phyloP scores from a whole-genome alignment of 805 yeast genomes.

The Scheffersomyces coipomensis region DNA sequence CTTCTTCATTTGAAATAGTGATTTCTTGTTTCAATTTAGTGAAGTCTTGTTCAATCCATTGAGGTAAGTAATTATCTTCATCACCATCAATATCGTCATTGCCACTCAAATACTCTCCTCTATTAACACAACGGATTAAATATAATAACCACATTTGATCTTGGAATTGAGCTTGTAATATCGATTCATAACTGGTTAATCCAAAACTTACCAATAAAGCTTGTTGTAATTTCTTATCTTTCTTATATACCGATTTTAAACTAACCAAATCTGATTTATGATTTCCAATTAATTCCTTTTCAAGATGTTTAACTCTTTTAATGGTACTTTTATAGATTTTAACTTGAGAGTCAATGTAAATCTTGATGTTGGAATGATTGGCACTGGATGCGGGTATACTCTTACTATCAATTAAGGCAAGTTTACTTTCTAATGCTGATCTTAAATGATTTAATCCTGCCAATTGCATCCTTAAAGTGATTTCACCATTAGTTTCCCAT shows the following conservation, averaged over 20 bases:
- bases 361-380: slow-evolving; percentile 26
- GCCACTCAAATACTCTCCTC: slow-evolving; percentile 19
- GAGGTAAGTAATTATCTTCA: slow-evolving; percentile 41
- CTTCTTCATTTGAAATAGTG: slow-evolving; percentile 47
- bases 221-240: slow-evolving; percentile 52
- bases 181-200: slow-evolving; percentile 50
- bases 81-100: slow-evolving; percentile 24
- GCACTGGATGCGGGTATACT: slow-evolving; percentile 14
- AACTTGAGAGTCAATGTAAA: slow-evolving; percentile 51
- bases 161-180: slow-evolving; percentile 46
- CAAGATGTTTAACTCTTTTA: slow-evolving; percentile 45
- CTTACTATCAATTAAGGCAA: slow-evolving; percentile 10
- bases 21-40: slow-evolving; percentile 32
- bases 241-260: slow-evolving; percentile 56
- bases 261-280: slow-evolving; percentile 48
- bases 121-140: slow-evolving; percentile 59
- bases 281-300: slow-evolving; percentile 41
- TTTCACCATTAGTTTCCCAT: slow-evolving; percentile 38
- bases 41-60: slow-evolving; percentile 47
- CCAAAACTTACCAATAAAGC: slow-evolving; percentile 59
- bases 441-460: slow-evolving; percentile 60
- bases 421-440: slow-evolving; percentile 51
- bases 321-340: slow-evolving; percentile 42
- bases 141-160: slow-evolving; percentile 63
- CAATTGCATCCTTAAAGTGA: slow-evolving; percentile 54